These are phyloP conservation scores for Phaeosphaeriaceae sp. DNA, from an alignment of 2,329 filamentous ascomycete genomes.

Conservation along the genomic window DNA sequence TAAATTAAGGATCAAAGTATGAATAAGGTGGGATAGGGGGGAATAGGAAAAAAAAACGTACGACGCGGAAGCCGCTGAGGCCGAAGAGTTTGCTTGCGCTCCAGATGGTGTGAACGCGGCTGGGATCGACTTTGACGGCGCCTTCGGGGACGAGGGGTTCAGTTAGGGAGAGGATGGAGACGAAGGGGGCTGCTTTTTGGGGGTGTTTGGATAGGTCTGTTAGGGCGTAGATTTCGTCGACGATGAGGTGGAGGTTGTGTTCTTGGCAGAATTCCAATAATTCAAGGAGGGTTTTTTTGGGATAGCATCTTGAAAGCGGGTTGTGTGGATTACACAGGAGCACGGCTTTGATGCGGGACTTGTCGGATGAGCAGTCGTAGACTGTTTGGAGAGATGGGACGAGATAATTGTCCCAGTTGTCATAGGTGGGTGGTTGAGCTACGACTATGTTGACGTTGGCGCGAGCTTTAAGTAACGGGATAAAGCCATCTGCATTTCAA, in stretches of 20 bases:
- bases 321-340: constrained; percentile 39
- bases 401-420: constrained; percentile 41
- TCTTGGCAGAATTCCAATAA: constrained; percentile 44
- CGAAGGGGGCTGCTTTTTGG: constrained; percentile 21
- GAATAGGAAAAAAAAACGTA: constrained; percentile 14
- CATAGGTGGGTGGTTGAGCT: constrained; percentile 36
- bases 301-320: constrained; percentile 35
- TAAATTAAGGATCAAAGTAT: background rate
- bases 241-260: constrained; percentile 35
- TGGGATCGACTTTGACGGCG: constrained; percentile 42
- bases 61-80: constrained; percentile 34
- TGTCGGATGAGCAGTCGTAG: constrained; percentile 36
- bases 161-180: constrained; percentile 33
- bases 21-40: background rate
- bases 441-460: constrained; percentile 34
- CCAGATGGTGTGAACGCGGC: constrained; percentile 41
- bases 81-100: constrained; percentile 41
- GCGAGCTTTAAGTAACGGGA: constrained; percentile 22
- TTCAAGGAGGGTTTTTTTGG: constrained; percentile 30
- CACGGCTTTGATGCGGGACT: constrained; percentile 39
- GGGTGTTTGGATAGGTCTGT: constrained; percentile 14
- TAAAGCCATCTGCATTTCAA: constrained; percentile 28
- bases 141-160: constrained; percentile 36
- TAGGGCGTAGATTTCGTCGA: constrained; percentile 35
- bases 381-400: constrained; percentile 38